These are phyloP conservation scores for Edhazardia aedis DNA, from an alignment of 371 early-diverging fungal genomes.

Conservation along the genomic window DNA sequence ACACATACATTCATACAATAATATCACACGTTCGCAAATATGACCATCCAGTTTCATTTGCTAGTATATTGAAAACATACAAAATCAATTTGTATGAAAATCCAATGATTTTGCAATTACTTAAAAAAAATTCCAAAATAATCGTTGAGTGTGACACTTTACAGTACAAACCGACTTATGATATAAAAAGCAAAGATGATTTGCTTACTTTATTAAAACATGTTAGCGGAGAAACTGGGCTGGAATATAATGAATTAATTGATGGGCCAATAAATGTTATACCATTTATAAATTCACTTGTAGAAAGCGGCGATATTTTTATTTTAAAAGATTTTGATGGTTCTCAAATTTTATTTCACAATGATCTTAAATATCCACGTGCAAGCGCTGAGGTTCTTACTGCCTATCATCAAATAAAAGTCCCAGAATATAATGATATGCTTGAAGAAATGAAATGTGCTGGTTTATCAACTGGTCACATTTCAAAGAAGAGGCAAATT, in stretches of 20 bases:
- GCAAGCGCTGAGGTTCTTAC: slow-evolving; percentile 20
- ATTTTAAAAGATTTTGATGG: slow-evolving; percentile 44
- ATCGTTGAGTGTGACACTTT: slow-evolving; percentile 23
- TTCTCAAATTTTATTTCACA: slow-evolving; percentile 37
- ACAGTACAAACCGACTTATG: slow-evolving; percentile 34
- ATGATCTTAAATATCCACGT: slow-evolving; percentile 17
- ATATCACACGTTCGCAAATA: slow-evolving; percentile 27
- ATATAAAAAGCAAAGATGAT: slow-evolving; percentile 38
- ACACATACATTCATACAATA: slow-evolving; percentile 44
- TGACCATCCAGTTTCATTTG: slow-evolving; percentile 20
- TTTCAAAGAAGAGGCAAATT: slow-evolving; percentile 20
- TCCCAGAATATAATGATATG: slow-evolving; percentile 40
- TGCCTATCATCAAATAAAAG: slow-evolving; percentile 29
- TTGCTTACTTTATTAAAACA: slow-evolving; percentile 28
- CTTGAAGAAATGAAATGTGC: slow-evolving; percentile 33
- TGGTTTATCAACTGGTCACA: slow-evolving; percentile 29
- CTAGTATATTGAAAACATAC: slow-evolving; percentile 31
- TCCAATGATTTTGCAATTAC: slow-evolving; percentile 14
- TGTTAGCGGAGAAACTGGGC: slow-evolving; percentile 28
- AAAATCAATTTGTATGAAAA: slow-evolving; percentile 34
- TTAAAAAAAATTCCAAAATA: slow-evolving; percentile 42
- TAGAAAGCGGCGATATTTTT: slow-evolving; percentile 26
- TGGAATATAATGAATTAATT: slow-evolving; percentile 29
- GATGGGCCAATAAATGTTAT: slow-evolving; percentile 34
- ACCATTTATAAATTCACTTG: slow-evolving; percentile 27